phyloP scores from a whole-genome alignment of 2,329 filamentous ascomycete genomes.

The Stachybotrys chartarum region DNA sequence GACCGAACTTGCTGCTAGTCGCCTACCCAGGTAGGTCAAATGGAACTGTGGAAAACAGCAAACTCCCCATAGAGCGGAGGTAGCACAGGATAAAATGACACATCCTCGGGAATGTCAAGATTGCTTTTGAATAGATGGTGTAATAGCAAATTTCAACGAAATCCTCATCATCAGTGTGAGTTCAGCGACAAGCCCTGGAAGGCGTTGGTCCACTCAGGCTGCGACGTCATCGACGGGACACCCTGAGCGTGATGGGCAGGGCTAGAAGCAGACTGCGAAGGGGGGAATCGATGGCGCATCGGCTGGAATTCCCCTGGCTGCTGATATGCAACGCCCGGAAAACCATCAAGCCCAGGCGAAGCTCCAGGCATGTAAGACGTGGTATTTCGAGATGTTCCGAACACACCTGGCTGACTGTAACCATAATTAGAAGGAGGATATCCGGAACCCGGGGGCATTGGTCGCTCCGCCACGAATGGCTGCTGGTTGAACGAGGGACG shows the following conservation, averaged over 20 bases:
- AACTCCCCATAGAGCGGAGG: too few species aligned
- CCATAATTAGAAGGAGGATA: slow-evolving; percentile 27
- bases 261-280: slow-evolving; percentile 28
- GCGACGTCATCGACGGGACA: slow-evolving; percentile 32
- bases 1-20: too few species aligned
- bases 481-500: slow-evolving; percentile 32
- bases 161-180: slow-evolving; percentile 35
- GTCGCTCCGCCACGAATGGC: slow-evolving; percentile 34
- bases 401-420: slow-evolving; percentile 22
- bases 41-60: too few species aligned
- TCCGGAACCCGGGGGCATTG: slow-evolving; percentile 26
- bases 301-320: slow-evolving; percentile 37
- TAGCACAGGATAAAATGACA: too few species aligned
- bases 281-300: slow-evolving; percentile 39
- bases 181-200: slow-evolving; percentile 71
- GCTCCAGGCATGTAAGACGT: slow-evolving; percentile 19
- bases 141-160: too few species aligned
- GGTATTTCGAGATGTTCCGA: slow-evolving; percentile 23
- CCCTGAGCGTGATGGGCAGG: slow-evolving; percentile 27
- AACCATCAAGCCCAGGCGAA: slow-evolving; percentile 20
- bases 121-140: too few species aligned
- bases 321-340: slow-evolving; percentile 20
- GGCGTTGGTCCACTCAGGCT: slow-evolving; percentile 53
- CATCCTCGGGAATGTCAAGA: too few species aligned
- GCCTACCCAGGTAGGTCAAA: too few species aligned